Evolutionary conservation across 2,329 filamentous ascomycete species (phyloP).

Genomic region (Aspergillus caelatus): DNA sequence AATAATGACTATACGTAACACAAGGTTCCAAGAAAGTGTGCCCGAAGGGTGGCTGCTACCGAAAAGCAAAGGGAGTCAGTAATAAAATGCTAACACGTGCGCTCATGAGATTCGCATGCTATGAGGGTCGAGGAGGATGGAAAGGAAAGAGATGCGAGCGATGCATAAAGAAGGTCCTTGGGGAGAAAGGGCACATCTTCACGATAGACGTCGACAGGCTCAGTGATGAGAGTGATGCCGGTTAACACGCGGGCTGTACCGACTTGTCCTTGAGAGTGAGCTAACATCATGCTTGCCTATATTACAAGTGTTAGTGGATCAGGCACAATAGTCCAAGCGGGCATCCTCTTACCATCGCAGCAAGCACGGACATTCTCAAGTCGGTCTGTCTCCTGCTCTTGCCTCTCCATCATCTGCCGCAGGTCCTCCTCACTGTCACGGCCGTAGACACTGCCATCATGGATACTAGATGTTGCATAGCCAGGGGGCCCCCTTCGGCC

Average conservation of each 20-base stretch:
- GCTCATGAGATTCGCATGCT: slow-evolving; percentile 18
- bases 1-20: slow-evolving; percentile 14
- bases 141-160: slow-evolving; percentile 6
- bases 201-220: not conserved
- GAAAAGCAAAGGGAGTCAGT: slow-evolving; percentile 5
- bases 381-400: slow-evolving; percentile 69
- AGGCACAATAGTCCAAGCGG: not conserved
- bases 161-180: slow-evolving; percentile 20
- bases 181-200: not conserved
- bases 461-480: slow-evolving; percentile 37
- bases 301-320: slow-evolving; percentile 1
- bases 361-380: slow-evolving; percentile 96
- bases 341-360: slow-evolving; percentile 78
- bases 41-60: not conserved
- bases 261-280: slow-evolving; percentile 44
- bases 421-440: slow-evolving; percentile 84
- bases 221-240: slow-evolving; percentile 42
- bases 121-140: slow-evolving; percentile 7
- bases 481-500: slow-evolving; percentile 46
- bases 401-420: slow-evolving; percentile 72
- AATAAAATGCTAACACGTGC: slow-evolving; percentile 14
- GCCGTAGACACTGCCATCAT: slow-evolving; percentile 42
- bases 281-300: slow-evolving; percentile 73
- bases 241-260: slow-evolving; percentile 43
- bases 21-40: not conserved